These are phyloP conservation scores for Xylariales sp. DNA, from an alignment of 2,329 filamentous ascomycete genomes.

Conservation along the genomic window DNA sequence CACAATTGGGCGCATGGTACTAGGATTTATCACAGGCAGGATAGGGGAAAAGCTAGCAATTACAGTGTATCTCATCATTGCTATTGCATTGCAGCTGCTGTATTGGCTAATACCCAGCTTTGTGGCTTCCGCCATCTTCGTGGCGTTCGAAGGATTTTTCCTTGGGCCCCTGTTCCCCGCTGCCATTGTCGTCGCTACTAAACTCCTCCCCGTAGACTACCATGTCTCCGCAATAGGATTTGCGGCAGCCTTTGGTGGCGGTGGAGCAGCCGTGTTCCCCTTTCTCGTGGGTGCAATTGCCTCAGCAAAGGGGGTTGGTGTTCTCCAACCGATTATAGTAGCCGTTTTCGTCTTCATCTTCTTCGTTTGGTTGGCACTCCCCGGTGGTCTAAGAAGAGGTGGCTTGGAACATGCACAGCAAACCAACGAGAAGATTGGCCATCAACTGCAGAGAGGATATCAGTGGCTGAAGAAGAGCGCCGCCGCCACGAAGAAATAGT, in stretches of 20 bases:
- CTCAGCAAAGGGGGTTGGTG: slow-evolving; percentile 48
- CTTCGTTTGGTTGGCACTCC: slow-evolving; percentile 40
- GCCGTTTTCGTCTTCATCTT: slow-evolving; percentile 41
- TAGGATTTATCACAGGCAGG: slow-evolving; percentile 72
- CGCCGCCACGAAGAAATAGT: too few relatives aligned
- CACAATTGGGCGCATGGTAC: slow-evolving; percentile 65
- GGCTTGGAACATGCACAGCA: slow-evolving; percentile 36
- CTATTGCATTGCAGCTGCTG: slow-evolving; percentile 62
- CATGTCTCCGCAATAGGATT: slow-evolving; percentile 82
- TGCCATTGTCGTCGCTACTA: slow-evolving; percentile 68
- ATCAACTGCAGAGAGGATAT: slow-evolving; percentile 9
- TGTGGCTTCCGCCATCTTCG: slow-evolving; percentile 67
- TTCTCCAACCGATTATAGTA: slow-evolving; percentile 52
- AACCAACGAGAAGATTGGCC: slow-evolving; percentile 29
- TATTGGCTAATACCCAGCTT: slow-evolving; percentile 82
- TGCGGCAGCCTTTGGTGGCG: slow-evolving; percentile 70
- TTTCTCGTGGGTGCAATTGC: slow-evolving; percentile 67
- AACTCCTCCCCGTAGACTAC: slow-evolving; percentile 66
- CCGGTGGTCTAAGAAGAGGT: slow-evolving; percentile 31
- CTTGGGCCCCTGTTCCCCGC: slow-evolving; percentile 76
- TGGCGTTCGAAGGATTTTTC: slow-evolving; percentile 72
- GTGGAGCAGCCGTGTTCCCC: slow-evolving; percentile 63
- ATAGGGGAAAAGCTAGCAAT: slow-evolving; percentile 69
- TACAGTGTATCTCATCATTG: slow-evolving; percentile 57
- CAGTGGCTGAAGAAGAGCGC: slow-evolving; percentile 3